phyloP scores from a whole-genome alignment of 345 rosid species.

The Rubroshorea leprosula region DNA sequence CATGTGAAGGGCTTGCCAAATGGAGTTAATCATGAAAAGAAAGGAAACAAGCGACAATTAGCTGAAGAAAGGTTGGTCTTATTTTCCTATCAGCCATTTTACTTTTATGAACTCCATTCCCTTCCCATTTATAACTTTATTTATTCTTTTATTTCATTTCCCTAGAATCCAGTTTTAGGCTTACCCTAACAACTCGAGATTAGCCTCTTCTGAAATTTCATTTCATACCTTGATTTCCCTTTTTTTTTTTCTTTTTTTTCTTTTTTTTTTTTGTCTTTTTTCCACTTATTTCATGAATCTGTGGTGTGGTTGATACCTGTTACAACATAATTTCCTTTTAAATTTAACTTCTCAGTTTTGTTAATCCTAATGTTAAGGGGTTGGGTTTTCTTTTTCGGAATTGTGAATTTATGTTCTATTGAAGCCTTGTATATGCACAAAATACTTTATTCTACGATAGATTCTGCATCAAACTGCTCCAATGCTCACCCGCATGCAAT shows the following conservation, averaged over 20 bases:
- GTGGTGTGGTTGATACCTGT: too few relatives aligned
- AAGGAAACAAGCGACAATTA: conserved; percentile 76
- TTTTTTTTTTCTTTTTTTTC: too few relatives aligned
- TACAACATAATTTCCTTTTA: too few relatives aligned
- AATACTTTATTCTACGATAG: background rate
- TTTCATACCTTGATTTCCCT: background rate
- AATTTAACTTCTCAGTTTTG: too few relatives aligned
- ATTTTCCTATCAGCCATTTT: background rate
- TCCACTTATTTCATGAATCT: too few relatives aligned
- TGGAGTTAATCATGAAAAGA: conserved; percentile 79
- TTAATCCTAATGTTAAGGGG: too few relatives aligned
- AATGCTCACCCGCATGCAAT: background rate
- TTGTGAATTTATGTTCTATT: background rate
- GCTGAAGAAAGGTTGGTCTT: conserved; percentile 60
- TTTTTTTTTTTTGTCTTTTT: too few relatives aligned
- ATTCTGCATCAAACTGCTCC: background rate
- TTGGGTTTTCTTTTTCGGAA: too few relatives aligned
- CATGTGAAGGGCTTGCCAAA: conserved; percentile 66
- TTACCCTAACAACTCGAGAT: background rate
- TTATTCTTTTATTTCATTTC: background rate
- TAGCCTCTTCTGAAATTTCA: background rate
- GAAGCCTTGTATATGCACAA: background rate
- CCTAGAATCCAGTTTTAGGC: background rate
- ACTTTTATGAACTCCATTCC: background rate
- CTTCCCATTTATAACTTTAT: background rate